These are phyloP conservation scores for Lodderomyces orthopsilosis DNA, from an alignment of 1,139 yeast species.

Conservation along the genomic window DNA sequence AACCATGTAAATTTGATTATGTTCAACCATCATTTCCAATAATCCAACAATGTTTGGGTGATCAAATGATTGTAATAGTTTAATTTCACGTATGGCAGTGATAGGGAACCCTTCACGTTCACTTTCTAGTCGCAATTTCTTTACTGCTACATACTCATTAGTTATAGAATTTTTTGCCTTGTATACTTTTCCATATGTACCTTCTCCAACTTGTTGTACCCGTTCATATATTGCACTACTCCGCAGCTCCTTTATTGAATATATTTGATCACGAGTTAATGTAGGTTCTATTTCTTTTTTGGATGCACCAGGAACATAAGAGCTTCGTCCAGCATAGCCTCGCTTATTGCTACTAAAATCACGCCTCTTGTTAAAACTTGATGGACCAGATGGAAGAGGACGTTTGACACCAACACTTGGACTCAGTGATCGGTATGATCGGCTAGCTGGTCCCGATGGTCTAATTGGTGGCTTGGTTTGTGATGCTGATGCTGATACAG, in stretches of 20 bases:
- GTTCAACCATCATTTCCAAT: conserved; percentile 87
- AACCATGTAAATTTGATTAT: conserved; percentile 78
- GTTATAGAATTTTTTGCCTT: conserved; percentile 69
- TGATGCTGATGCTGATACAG: neutral
- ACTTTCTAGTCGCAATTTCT: conserved; percentile 74
- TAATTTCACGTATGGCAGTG: conserved; percentile 90
- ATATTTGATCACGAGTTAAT: conserved; percentile 22
- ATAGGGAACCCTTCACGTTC: conserved; percentile 96
- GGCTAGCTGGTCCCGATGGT: conserved; percentile 10
- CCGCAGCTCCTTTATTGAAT: conserved; percentile 28
- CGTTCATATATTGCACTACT: conserved; percentile 33
- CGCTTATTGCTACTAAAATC: conserved; percentile 8
- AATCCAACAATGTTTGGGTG: conserved; percentile 81
- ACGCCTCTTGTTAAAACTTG: conserved; percentile 15
- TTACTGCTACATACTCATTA: conserved; percentile 73
- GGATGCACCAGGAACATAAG: neutral
- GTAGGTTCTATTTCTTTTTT: conserved; percentile 1
- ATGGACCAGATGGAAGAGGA: conserved; percentile 17
- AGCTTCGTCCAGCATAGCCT: neutral
- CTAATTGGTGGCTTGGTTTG: conserved; percentile 1
- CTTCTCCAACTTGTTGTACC: conserved; percentile 49
- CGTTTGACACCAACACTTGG: conserved; percentile 10
- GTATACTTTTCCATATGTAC: conserved; percentile 50
- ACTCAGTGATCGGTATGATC: conserved; percentile 3
- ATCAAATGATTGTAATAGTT: conserved; percentile 79